Percentiles rank a stretch among this genome's conserved stretches.
These are phyloP conservation scores for Talaromyces funiculosus DNA, from an alignment of 2,329 filamentous ascomycete species.

Conservation along the genomic window DNA sequence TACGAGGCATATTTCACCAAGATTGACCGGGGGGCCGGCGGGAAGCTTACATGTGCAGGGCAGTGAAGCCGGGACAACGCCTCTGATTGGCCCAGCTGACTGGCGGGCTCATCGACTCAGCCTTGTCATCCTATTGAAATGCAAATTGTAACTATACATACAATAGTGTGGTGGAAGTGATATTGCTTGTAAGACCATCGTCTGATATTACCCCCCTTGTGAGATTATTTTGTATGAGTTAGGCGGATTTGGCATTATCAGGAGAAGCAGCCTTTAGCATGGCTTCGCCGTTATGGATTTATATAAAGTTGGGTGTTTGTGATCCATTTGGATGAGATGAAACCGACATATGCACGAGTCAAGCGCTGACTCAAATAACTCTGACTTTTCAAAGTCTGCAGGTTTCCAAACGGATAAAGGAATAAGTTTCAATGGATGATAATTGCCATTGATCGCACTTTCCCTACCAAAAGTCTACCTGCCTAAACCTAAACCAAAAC, in stretches of 20 bases:
- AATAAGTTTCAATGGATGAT: no score
- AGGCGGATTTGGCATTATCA: not conserved
- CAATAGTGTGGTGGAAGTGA: no score
- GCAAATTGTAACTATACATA: no score
- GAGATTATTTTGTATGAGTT: not conserved
- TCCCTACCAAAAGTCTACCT: not conserved
- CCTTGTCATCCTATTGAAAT: not conserved
- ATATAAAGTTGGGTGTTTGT: not conserved
- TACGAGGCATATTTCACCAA: not conserved
- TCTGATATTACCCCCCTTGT: not conserved
- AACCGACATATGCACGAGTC: no score
- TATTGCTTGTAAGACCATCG: not conserved
- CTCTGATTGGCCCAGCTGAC: not conserved
- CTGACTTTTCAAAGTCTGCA: no score
- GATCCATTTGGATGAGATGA: not conserved
- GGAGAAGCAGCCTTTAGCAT: no score
- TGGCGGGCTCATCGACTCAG: not conserved
- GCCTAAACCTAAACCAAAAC: no score
- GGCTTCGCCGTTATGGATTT: no score
- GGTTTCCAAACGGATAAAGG: no score
- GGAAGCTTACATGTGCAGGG: no score
- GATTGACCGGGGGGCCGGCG: not conserved
- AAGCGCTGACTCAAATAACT: no score
- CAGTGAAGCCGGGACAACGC: not conserved
- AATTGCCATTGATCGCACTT: not conserved